Evolutionary conservation across 176 grass and related monocot genomes (phyloP).

Genomic region (Hordeum vulgare): DNA sequence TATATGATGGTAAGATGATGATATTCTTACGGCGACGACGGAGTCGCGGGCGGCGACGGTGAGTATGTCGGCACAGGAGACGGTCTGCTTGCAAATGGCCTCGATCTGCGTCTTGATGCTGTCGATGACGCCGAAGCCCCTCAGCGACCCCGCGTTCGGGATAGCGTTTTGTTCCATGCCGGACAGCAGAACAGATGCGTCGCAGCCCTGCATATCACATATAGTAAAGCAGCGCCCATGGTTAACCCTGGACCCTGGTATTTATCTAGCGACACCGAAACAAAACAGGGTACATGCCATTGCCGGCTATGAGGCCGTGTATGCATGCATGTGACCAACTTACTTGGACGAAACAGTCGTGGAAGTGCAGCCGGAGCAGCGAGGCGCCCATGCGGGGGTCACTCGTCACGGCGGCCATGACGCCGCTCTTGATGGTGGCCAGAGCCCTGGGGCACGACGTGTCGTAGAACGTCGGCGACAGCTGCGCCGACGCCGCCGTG

Average conservation of each 20-base stretch:
- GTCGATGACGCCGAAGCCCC: slow-evolving; percentile 22
- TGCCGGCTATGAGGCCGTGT: too few species aligned
- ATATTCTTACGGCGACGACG: slow-evolving; percentile 42
- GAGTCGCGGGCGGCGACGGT: slow-evolving; percentile 57
- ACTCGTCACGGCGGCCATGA: slow-evolving; percentile 29
- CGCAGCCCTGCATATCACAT: slow-evolving; percentile 44
- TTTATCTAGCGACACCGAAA: too few species aligned
- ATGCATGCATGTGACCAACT: neutral
- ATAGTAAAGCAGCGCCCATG: too few species aligned
- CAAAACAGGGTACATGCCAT: too few species aligned
- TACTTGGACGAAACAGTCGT: slow-evolving; percentile 90
- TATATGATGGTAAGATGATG: too few species aligned
- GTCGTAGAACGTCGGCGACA: slow-evolving; percentile 69
- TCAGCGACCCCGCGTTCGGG: neutral
- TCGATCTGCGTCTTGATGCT: slow-evolving; percentile 63
- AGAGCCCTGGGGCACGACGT: slow-evolving; percentile 41
- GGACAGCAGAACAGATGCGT: slow-evolving; percentile 51
- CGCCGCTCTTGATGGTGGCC: slow-evolving; percentile 48
- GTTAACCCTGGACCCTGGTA: too few species aligned
- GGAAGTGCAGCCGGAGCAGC: slow-evolving; percentile 73
- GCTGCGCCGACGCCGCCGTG: slow-evolving; percentile 32
- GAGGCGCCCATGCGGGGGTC: slow-evolving; percentile 65
- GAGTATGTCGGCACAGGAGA: slow-evolving; percentile 70
- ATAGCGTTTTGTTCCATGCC: slow-evolving; percentile 34
- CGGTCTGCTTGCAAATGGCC: slow-evolving; percentile 40